These are phyloP conservation scores for Calendula officinalis DNA, from an alignment of 129 eudicot species.

Conservation along the genomic window DNA sequence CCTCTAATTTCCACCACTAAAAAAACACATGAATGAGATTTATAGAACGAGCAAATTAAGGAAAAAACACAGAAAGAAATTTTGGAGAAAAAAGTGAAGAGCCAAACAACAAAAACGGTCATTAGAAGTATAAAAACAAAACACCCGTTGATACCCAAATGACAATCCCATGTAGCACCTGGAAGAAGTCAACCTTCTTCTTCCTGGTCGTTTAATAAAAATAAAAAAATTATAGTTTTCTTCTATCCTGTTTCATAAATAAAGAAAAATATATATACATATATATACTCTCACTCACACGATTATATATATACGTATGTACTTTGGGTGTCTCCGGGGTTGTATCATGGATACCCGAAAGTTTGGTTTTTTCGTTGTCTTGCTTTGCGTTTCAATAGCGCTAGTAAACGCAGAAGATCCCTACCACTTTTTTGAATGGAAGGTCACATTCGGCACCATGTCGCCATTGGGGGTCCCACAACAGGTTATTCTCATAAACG, in stretches of 20 bases:
- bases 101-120: conserved; percentile 24
- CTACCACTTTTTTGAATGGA: conserved; percentile 59
- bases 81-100: conserved; percentile 27
- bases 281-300: too few species aligned
- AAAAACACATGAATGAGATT: not conserved
- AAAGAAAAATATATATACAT: conserved; percentile 6
- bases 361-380: conserved; percentile 23
- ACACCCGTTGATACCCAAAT: not conserved
- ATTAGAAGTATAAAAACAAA: conserved; percentile 25
- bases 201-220: conserved; percentile 32
- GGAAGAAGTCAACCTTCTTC: conserved; percentile 43
- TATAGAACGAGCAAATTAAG: conserved; percentile 20
- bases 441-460: conserved; percentile 67
- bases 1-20: not conserved
- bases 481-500: conserved; percentile 78
- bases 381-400: conserved; percentile 33
- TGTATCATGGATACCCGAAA: conserved; percentile 38
- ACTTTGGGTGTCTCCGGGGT: conserved; percentile 44
- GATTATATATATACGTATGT: conserved; percentile 1
- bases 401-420: conserved; percentile 66
- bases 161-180: conserved; percentile 47
- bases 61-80: conserved; percentile 30
- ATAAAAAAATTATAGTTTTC: not conserved
- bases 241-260: conserved; percentile 11
- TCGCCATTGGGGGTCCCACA: conserved; percentile 75